phyloP scores from a whole-genome alignment of 2,329 filamentous ascomycete species.

The Fusarium veterinarium region DNA sequence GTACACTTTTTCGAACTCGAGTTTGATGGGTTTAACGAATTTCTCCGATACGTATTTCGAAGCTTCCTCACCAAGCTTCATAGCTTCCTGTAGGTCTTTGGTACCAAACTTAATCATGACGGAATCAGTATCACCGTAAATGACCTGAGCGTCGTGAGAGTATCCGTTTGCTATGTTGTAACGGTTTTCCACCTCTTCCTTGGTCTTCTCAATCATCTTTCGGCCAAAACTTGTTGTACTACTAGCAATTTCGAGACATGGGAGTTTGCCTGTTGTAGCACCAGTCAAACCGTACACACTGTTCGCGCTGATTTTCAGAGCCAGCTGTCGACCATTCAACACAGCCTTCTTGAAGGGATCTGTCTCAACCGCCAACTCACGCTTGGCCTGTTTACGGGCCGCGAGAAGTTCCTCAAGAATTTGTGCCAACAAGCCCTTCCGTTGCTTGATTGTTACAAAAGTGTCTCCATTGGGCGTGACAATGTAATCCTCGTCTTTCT shows the following conservation, averaged over 20 bases:
- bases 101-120: constrained; percentile 99
- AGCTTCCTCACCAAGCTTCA: constrained; percentile 96
- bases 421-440: constrained; percentile 91
- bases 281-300: constrained; percentile 97
- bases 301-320: constrained; percentile 96
- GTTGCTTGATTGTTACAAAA: constrained; percentile 88
- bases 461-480: constrained; percentile 94
- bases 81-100: constrained; percentile 84
- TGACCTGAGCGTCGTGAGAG: constrained; percentile 92
- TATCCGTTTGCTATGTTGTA: constrained; percentile 97
- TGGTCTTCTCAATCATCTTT: constrained; percentile 99
- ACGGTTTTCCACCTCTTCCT: constrained; percentile 89
- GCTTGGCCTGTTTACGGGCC: constrained; percentile 96
- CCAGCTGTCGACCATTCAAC: constrained; percentile 94
- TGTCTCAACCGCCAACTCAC: constrained; percentile 86
- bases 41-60: constrained; percentile 89
- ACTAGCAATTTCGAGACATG: constrained; percentile 93
- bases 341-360: constrained; percentile 99
- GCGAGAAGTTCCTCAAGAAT: constrained; percentile 93
- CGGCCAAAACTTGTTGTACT: constrained; percentile 97
- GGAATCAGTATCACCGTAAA: constrained; percentile 98
- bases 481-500: constrained; percentile 95
- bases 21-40: constrained; percentile 96
- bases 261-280: constrained; percentile 94
- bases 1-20: constrained; percentile 99